Evolutionary conservation across 2,329 filamentous ascomycete species (phyloP), one percentile per base, ranked within the genome.

Genomic region (Ophiostoma perfectum): DNA sequence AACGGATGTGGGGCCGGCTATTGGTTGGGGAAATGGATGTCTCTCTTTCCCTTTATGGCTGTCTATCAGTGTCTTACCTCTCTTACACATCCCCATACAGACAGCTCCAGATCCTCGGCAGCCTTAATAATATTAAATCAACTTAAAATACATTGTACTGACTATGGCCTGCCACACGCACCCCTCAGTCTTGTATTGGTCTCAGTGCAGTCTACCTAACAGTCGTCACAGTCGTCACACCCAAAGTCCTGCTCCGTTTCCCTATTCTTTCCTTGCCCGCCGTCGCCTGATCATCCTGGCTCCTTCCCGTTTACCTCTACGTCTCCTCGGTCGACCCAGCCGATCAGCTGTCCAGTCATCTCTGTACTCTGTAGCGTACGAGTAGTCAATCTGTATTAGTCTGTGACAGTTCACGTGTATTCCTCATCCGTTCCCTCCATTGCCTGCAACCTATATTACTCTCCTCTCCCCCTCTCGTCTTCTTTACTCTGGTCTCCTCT

Each of bases 11-110:
- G 68, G 66, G 62, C 63, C 66, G 52, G 44, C 66, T 63, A 63
- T 69, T 66, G 68, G 67, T 69, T 66, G 68, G 68, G 66, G 62
- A 67, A 67, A 55, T 63, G 60, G 39, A 41, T 41, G 60, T 38
- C 39, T 18, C 49, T 63, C 68, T 66, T 66, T 60, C 68, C 68
- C 45, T 44, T 38, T 66, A 47, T 47, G 60, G 66, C 47, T 9
- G 8, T 62, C n/a, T 39, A 11, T 12, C 55, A 18, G 27, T 60
- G 55, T 60, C 55, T 60, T 60, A 60, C 55, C 27, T 27, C 27
- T 27, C 27, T 27, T 27, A 27, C 27, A 27, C 27, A 27, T 27
- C 27, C 27, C 27, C 27, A 27, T 27, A 38, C 52, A 12, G 47
- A 49, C 14, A 47, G 58, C 47, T 38, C 45, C 64, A 36, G 42